These are phyloP conservation scores for Scheffersomyces amazonensis DNA, from an alignment of 805 yeast species.

Conservation along the genomic window DNA sequence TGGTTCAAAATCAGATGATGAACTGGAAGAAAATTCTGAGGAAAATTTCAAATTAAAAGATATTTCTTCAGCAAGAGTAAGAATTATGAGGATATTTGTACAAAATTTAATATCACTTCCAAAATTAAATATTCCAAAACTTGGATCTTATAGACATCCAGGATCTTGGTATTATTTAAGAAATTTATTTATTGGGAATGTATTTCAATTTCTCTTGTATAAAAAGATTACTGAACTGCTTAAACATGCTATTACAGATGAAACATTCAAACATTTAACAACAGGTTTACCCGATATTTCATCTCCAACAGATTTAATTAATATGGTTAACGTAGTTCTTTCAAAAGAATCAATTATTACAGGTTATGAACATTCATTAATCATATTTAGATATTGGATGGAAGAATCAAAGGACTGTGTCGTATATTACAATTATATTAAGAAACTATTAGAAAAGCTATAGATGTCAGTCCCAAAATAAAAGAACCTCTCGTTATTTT, in stretches of 20 bases:
- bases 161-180: conserved; percentile 40
- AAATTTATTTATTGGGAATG: conserved; percentile 27
- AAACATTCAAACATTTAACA: conserved; percentile 5
- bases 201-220: conserved; percentile 26
- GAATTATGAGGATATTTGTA: conserved; percentile 25
- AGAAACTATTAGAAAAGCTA: conserved; percentile 16
- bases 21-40: conserved; percentile 9
- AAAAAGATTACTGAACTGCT: conserved; percentile 24
- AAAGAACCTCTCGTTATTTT: too few relatives aligned
- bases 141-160: conserved; percentile 37
- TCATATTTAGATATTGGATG: conserved; percentile 34
- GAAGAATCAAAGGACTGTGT: conserved; percentile 31
- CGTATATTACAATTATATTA: conserved; percentile 23
- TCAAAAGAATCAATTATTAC: conserved; percentile 13
- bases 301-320: conserved; percentile 4
- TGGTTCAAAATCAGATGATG: conserved; percentile 1
- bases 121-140: conserved; percentile 31
- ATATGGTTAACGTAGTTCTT: conserved; percentile 9
- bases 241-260: conserved; percentile 10
- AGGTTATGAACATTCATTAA: conserved; percentile 25
- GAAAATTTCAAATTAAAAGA: conserved; percentile 17
- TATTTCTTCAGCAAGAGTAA: conserved; percentile 18
- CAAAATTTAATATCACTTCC: conserved; percentile 26
- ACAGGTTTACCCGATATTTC: not conserved
- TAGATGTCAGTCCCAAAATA: too few relatives aligned